Evolutionary conservation across 2,329 filamentous ascomycete species (phyloP), one percentile per base, ranked within the genome.

Genomic region (Cordyceps tenuipes): DNA sequence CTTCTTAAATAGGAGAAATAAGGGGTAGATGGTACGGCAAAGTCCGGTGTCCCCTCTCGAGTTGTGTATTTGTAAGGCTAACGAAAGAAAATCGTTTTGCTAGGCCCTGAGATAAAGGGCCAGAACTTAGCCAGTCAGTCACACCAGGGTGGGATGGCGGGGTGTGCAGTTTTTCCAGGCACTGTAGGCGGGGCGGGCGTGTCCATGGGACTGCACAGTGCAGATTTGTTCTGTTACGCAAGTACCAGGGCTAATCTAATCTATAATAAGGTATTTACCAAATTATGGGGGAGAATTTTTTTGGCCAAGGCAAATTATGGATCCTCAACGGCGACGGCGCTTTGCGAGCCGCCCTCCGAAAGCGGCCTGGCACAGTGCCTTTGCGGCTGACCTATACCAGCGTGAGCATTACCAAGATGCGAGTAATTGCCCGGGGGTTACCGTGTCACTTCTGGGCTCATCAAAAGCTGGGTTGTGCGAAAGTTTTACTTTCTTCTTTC

Each of bases 41-140:
- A 29, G 26, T 52, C 36, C 48, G 48, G 56, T 21, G 47, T 59
- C 57, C 49, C 41, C 57, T 53, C 49, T 59, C 29, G 26, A 48
- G 51, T 31, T 19, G 46, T 59, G 57, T 52, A 59, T 59, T 59
- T 59, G 57, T 59, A 59, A 59, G 57, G 57, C 57, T 48, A 36
- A 48, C 57, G 41, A 59, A 52, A 46, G 49, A 59, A 36, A 59
- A 59, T 47, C 39, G 29, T 9, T 9, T 29, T 23, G 29, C 55
- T 17, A 23, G 31, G 39, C 23, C 44, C n/a, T 44, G 39, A 49
- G 55, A 57, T 51, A 51, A 46, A 51, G 48, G 41, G 34, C 34
- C 34, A 10, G 12, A 13, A 10, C 54, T 15, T 15, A 54, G 23
- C 36, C 31, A 29, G 29, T 29, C 31, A 57, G 43, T 23, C 23